Conservation (phyloP, 2,329 filamentous ascomycete genomes). For the Colletotrichum acutatum region DNA sequence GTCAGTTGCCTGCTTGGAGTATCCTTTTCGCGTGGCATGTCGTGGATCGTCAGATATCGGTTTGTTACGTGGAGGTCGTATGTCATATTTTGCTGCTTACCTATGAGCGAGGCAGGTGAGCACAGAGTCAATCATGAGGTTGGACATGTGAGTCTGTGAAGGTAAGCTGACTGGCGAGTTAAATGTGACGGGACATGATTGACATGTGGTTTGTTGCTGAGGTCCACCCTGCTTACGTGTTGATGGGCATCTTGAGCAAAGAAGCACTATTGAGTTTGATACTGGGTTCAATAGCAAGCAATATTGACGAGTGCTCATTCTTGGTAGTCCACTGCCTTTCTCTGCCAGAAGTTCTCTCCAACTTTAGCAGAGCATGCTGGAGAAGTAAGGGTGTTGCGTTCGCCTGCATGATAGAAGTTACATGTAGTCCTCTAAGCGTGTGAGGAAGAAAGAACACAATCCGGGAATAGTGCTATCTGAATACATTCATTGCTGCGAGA, state of each 20-base stretch:
- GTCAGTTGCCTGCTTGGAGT: neutral
- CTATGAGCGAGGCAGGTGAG: neutral
- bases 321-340: neutral
- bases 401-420: neutral
- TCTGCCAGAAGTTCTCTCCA: neutral
- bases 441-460: neutral
- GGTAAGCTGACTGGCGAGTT: neutral
- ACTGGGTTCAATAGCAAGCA: too few species aligned
- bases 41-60: neutral
- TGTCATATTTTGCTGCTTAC: neutral
- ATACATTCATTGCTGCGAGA: neutral
- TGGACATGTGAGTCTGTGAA: slow-evolving; percentile 40
- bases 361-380: too few species aligned
- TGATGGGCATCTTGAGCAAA: too few species aligned
- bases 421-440: neutral
- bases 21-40: neutral
- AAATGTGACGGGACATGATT: neutral
- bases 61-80: neutral
- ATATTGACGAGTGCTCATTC: too few species aligned
- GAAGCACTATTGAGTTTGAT: neutral
- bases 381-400: too few species aligned
- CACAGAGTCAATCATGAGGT: neutral
- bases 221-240: neutral
- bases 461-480: neutral
- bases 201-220: neutral